Base-by-base conservation (phyloP, 2,329 filamentous ascomycete genomes). In the Calonectria henricotiae region DNA sequence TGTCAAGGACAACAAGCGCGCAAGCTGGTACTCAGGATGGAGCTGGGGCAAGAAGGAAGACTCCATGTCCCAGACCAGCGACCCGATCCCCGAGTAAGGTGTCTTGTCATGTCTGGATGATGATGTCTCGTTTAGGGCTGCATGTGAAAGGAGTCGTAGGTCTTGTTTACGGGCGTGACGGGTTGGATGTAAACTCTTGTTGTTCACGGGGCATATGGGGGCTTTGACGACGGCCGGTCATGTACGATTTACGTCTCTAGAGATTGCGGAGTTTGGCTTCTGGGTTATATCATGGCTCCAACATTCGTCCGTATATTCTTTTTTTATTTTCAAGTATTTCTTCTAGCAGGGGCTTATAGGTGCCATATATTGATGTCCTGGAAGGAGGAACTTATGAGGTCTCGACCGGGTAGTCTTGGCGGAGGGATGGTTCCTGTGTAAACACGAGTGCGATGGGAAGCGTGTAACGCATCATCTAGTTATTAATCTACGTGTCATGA, bases 21-120 rank as follows among this genome's bases (percentile, higher is more conserved):
- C 86, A 23, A 92, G 89, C 80, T 92, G 91, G 91, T 83, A 82
- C 71, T 87, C 91, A 68, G 89, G 89, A 13, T 91, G 90, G 89
- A 82, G 81, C 79, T 86, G 85, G 79, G 80, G 78, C 30, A 87
- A 86, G 82, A 89, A 88, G 82, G 87, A 89, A 61, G 87, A 88
- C 47, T 64, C 69, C 44, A 74, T 75, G 69, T 71, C 69, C 60
- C 74, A 76, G 62, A 73, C 75, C n/a, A 78, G 74, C 69, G 69
- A 76, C 58, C 73, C 79, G 3, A 83, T 83, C 67, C 81, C 81
- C 5, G 82, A 83, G 73, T 83, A 30, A 80, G 76, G 35, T 55
- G 35, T 55, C 17, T 60, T 66, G 25, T 35, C 63, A 62, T 44
- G 32, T 47, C 63, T 62, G 62, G 62, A 62, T 60, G 49, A 65